Conservation (phyloP, 2,329 filamentous ascomycete species). For the Scedosporium dehoogii region DNA sequence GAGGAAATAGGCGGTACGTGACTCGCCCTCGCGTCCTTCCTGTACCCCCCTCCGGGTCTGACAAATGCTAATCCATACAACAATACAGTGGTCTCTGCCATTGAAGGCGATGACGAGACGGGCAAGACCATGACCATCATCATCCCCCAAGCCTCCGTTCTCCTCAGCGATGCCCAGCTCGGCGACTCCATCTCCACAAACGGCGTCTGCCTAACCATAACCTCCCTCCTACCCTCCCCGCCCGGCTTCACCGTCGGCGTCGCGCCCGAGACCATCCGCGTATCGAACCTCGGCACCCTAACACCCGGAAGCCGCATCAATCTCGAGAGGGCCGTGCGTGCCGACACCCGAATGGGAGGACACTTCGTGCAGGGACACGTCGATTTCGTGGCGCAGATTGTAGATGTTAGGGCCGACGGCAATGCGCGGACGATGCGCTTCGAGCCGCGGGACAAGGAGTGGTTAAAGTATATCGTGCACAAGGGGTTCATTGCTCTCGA, state of each 20-base stretch:
- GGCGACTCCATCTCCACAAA: conserved; percentile 95
- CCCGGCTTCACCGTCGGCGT: conserved; percentile 79
- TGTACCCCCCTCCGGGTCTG: neutral
- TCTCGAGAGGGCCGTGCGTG: conserved; percentile 85
- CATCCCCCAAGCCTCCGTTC: conserved; percentile 53
- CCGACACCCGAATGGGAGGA: conserved; percentile 89
- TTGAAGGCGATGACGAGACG: conserved; percentile 56
- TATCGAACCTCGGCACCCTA: conserved; percentile 84
- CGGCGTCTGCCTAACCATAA: conserved; percentile 91
- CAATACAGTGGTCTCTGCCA: conserved; percentile 37
- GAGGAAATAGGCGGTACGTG: conserved; percentile 82
- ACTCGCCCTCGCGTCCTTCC: neutral
- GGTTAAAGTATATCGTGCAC: conserved; percentile 84
- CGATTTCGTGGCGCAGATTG: conserved; percentile 73
- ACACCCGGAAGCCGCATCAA: conserved; percentile 63
- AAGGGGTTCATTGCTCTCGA: conserved; percentile 95
- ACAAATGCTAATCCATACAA: neutral
- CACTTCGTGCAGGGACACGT: conserved; percentile 98
- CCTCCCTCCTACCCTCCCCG: conserved; percentile 30
- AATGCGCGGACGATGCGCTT: conserved; percentile 86
- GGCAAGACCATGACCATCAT: conserved; percentile 66
- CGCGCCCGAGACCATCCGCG: conserved; percentile 87
- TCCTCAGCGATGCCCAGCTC: conserved; percentile 73
- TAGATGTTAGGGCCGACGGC: conserved; percentile 66
- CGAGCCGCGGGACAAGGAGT: conserved; percentile 54